phyloP scores from a whole-genome alignment of 2,329 filamentous ascomycete genomes.

The Paecilomyces niveus region DNA sequence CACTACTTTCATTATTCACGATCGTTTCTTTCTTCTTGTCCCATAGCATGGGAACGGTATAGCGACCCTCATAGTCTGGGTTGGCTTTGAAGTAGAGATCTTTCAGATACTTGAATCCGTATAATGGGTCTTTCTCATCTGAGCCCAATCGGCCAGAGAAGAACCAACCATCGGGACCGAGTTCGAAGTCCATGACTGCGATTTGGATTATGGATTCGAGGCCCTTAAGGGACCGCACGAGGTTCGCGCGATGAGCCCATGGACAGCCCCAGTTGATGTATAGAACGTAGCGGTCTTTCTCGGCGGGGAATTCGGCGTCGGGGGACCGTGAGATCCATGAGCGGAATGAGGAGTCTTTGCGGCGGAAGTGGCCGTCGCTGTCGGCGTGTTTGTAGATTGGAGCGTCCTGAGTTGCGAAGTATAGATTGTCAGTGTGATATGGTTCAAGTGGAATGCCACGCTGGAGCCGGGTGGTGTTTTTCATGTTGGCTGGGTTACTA shows the following conservation, averaged over 20 bases:
- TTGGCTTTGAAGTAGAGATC: conserved; percentile 69
- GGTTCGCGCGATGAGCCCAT: conserved; percentile 51
- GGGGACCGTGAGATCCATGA: conserved; percentile 48
- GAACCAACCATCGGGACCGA: conserved; percentile 57
- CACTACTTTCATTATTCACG: conserved; percentile 80
- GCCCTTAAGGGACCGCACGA: conserved; percentile 44
- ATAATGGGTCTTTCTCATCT: conserved; percentile 58
- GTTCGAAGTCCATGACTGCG: conserved; percentile 34
- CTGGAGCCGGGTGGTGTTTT: neutral
- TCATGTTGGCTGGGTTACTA: neutral
- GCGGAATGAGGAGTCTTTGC: conserved; percentile 50
- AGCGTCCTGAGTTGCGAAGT: conserved; percentile 9
- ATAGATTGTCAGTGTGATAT: conserved; percentile 19
- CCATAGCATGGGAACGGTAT: conserved; percentile 76
- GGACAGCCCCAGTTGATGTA: conserved; percentile 57
- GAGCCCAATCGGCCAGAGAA: conserved; percentile 60
- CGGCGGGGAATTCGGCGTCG: conserved; percentile 48
- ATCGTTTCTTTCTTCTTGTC: conserved; percentile 69
- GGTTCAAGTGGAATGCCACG: neutral
- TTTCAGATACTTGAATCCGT: conserved; percentile 63
- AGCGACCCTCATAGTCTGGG: conserved; percentile 62
- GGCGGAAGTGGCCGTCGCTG: conserved; percentile 46
- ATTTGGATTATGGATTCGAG: conserved; percentile 44
- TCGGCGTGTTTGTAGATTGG: conserved; percentile 29
- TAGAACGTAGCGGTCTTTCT: conserved; percentile 54